Evolutionary conservation across 2,329 filamentous ascomycete genomes (phyloP).

Genomic region (Colletotrichum spinosum): DNA sequence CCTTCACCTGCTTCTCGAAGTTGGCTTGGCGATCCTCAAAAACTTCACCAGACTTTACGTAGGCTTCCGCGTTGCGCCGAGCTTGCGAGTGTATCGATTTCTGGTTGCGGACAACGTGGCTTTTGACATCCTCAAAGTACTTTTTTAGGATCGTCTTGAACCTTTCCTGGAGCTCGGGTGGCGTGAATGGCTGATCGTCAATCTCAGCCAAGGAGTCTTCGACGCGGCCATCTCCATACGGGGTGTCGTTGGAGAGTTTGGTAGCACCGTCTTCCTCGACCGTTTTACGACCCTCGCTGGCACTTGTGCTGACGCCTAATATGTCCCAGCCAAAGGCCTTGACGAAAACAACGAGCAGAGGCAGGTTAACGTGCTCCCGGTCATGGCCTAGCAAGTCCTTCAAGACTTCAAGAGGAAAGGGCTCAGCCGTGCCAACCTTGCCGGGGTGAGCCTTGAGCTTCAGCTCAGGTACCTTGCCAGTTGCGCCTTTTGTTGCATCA

Average conservation of each 20-base stretch:
- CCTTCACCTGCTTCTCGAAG: conserved; percentile 93
- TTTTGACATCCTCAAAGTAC: conserved; percentile 94
- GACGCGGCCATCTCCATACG: conserved; percentile 14
- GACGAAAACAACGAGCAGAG: conserved; percentile 92
- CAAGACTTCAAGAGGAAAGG: conserved; percentile 95
- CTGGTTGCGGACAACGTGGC: conserved; percentile 90
- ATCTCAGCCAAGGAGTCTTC: conserved; percentile 51
- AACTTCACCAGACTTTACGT: conserved; percentile 97
- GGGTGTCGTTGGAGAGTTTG: conserved; percentile 49
- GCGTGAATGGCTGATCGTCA: conserved; percentile 75
- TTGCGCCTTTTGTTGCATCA: conserved; percentile 70
- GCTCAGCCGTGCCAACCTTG: conserved; percentile 79
- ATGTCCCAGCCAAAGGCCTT: conserved; percentile 98
- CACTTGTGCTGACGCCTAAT: conserved; percentile 79
- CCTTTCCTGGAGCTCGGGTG: conserved; percentile 82
- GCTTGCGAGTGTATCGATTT: conserved; percentile 88
- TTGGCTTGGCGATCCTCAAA: conserved; percentile 97
- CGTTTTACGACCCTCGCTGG: conserved; percentile 83
- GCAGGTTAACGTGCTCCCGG: conserved; percentile 90
- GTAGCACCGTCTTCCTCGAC: conserved; percentile 84
- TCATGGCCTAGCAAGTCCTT: conserved; percentile 97
- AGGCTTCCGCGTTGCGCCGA: conserved; percentile 95
- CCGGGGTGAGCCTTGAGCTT: conserved; percentile 69
- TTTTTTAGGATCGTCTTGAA: conserved; percentile 87
- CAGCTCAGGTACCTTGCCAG: conserved; percentile 71